Evolutionary conservation across 2,329 filamentous ascomycete genomes (phyloP).

Genomic region (Lecanoromycetidae sp.): DNA sequence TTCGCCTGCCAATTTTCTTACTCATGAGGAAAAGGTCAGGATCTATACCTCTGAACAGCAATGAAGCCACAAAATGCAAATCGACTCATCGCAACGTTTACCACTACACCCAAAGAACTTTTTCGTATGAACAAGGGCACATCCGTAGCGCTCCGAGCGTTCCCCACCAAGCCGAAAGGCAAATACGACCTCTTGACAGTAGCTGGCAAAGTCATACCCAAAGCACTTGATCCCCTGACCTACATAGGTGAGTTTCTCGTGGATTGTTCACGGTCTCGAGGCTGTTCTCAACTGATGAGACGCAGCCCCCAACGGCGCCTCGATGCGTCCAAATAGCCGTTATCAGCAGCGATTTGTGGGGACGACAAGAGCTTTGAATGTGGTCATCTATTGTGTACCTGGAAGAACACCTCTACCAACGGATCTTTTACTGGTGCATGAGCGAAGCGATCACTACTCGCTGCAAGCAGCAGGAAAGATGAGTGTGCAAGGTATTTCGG

Average conservation of each 20-base stretch:
- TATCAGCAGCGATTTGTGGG: not conserved
- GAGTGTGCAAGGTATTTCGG: conserved; percentile 2
- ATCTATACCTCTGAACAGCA: no score
- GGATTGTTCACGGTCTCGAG: not conserved
- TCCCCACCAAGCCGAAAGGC: conserved; percentile 11
- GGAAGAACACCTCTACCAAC: not conserved
- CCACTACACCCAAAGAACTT: conserved; percentile 17
- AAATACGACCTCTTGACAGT: conserved; percentile 18
- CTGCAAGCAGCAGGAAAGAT: not conserved
- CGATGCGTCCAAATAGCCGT: conserved; percentile 9
- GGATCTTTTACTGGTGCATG: not conserved
- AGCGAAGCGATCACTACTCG: conserved; percentile 5
- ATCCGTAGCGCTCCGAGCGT: conserved; percentile 16
- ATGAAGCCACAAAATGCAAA: no score
- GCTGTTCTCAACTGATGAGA: no score
- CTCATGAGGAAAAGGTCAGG: no score
- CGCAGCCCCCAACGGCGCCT: conserved; percentile 9
- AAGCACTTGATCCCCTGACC: conserved; percentile 17
- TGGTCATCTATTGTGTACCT: not conserved
- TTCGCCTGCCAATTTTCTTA: no score
- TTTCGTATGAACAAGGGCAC: conserved; percentile 19
- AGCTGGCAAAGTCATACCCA: conserved; percentile 16
- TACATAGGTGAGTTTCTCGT: conserved; percentile 14
- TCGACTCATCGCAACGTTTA: conserved; percentile 12
- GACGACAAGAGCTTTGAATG: not conserved